Percentiles rank a stretch among this genome's conserved stretches.
phyloP scores from a whole-genome alignment of 106 monocot species.

The Allium fistulosum region DNA sequence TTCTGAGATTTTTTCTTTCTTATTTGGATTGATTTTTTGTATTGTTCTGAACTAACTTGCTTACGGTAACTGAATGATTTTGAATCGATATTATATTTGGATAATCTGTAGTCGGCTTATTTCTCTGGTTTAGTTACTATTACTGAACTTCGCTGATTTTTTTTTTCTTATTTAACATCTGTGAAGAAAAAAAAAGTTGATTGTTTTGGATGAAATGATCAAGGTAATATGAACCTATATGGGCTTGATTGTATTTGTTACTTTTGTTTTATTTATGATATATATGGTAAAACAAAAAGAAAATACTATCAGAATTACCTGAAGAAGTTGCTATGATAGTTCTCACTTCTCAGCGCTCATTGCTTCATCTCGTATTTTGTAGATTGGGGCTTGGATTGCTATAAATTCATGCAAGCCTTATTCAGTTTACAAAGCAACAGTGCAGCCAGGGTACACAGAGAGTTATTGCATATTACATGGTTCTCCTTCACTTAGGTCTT shows the following conservation, averaged over 20 bases:
- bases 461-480: not conserved
- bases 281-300: not conserved
- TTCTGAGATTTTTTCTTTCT: not conserved
- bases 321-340: not conserved
- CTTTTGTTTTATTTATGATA: not conserved
- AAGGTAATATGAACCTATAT: no score
- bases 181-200: no score
- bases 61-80: not conserved
- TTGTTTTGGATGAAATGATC: no score
- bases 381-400: not conserved
- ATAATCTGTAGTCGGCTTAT: no score
- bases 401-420: not conserved
- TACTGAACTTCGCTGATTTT: no score
- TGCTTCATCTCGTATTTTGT: not conserved
- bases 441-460: not conserved
- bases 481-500: not conserved
- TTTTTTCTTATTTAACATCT: no score
- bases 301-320: not conserved
- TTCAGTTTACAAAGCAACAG: not conserved
- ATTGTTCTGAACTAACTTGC: not conserved
- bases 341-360: not conserved
- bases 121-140: no score
- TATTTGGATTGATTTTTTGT: not conserved
- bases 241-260: no score
- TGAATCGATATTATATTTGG: no score